Conservation (phyloP, 2,329 filamentous ascomycete species). For the Fusarium sambucinum region DNA sequence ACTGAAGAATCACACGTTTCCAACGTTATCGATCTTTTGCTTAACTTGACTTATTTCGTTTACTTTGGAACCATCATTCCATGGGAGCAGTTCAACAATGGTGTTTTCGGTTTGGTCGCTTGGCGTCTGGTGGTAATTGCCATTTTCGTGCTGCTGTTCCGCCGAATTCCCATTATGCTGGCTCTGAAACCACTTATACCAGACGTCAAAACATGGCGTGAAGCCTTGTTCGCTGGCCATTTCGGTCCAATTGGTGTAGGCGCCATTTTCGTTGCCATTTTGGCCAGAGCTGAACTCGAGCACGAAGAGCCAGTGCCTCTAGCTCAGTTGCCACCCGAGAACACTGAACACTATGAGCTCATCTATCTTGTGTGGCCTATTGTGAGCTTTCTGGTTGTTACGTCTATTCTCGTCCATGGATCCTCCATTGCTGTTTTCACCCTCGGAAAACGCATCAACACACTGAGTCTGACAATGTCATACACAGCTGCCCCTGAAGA, state of each 20-base stretch:
- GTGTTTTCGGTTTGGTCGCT: slow-evolving; percentile 78
- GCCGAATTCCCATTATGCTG: slow-evolving; percentile 95
- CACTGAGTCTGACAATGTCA: slow-evolving; percentile 92
- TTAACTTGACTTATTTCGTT: slow-evolving; percentile 98
- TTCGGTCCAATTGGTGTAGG: slow-evolving; percentile 98
- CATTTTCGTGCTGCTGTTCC: slow-evolving; percentile 94
- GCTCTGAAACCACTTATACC: slow-evolving; percentile 91
- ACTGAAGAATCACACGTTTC: slow-evolving; percentile 98
- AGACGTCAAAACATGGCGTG: slow-evolving; percentile 97
- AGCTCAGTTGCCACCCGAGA: slow-evolving; percentile 67
- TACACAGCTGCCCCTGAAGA: slow-evolving; percentile 93
- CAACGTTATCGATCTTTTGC: slow-evolving; percentile 96
- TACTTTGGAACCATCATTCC: slow-evolving; percentile 98
- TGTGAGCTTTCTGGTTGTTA: slow-evolving; percentile 90
- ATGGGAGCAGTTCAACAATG: slow-evolving; percentile 89
- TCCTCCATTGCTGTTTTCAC: slow-evolving; percentile 99
- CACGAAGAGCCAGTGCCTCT: slow-evolving; percentile 80
- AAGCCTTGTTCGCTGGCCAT: slow-evolving; percentile 95
- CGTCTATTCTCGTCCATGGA: slow-evolving; percentile 94
- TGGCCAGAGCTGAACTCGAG: slow-evolving; percentile 93
- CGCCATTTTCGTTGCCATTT: slow-evolving; percentile 93
- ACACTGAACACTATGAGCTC: slow-evolving; percentile 72
- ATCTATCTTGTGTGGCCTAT: slow-evolving; percentile 95
- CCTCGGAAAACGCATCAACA: slow-evolving; percentile 97
- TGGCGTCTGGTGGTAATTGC: slow-evolving; percentile 96